Base-by-base conservation (phyloP, 176 grass and related monocot genomes). In the Oryza australiensis region DNA sequence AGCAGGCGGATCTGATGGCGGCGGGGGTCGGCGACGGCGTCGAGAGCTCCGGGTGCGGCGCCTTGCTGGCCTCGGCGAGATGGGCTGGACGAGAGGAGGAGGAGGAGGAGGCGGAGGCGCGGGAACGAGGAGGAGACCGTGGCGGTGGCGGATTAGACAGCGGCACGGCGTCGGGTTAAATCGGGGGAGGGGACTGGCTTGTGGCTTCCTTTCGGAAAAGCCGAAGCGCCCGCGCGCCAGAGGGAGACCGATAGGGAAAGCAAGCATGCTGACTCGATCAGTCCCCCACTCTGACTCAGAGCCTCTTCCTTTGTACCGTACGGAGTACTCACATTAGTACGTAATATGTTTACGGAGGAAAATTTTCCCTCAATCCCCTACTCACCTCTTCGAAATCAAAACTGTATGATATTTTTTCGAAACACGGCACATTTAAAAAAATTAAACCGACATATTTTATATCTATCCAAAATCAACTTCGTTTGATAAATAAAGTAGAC, bases 1-100 rank as follows among this genome's bases (percentile, higher is more conserved):
- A 35, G 77, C 63, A 10, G 71, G 8, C 3, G 64, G 85, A 82
- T 87, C 85, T 76, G 78, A 53, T 37, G 34, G 41, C 9, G 23
- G 66, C n/a, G 23, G 23, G 3, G 41, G 34, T 30, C 26, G 33
- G 43, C 67, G 66, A 11, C 30, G 77, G 24, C 22, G 63, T 53
- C 28, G 65, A 24, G 23, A 16, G 14, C 45, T 62, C 24, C 16
- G 15, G 12, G n/a, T 37, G 35, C 64, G n/a, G 48, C 51, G 27
- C 16, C 16, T 51, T 38, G 8, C 22, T 87, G n/a, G 64, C 29
- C 29, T n/a, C 55, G 66, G 33, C 12, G 74, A 27, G 40, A 12
- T 26, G 35, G 64, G 3, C 29, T 49, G 22, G 59, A 55, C n/a
- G 38, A 11, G 59, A 1, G 18, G n/a, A 2, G 45, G 3, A 12